Conservation (phyloP, 2,329 filamentous ascomycete species). For the Tolypocladium album region DNA sequence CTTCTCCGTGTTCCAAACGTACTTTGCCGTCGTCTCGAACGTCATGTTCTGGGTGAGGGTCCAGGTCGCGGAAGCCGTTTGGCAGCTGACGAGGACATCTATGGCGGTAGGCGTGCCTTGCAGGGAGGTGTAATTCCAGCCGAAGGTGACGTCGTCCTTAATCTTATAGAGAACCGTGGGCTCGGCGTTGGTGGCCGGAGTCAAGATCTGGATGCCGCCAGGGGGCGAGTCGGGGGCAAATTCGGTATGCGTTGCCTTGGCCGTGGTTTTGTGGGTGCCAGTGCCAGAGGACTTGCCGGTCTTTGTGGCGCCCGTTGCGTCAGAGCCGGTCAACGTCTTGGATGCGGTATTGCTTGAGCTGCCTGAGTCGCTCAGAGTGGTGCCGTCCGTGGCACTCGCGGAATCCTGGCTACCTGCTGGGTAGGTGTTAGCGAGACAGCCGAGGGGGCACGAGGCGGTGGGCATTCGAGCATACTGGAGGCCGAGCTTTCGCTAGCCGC, state of each 20-base stretch:
- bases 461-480: not conserved
- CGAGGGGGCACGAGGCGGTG: not conserved
- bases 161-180: constrained; percentile 47
- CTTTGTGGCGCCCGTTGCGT: constrained; percentile 23
- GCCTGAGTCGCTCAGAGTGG: not conserved
- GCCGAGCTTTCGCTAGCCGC: constrained; percentile 22
- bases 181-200: constrained; percentile 32
- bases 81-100: constrained; percentile 48
- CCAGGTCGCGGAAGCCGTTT: constrained; percentile 39
- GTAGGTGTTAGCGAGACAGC: not conserved
- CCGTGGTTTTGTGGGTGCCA: constrained; percentile 13
- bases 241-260: constrained; percentile 22
- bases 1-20: constrained; percentile 47
- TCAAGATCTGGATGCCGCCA: constrained; percentile 42
- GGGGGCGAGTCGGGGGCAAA: constrained; percentile 35
- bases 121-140: constrained; percentile 56
- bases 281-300: constrained; percentile 15
- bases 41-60: constrained; percentile 55
- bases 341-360: not conserved
- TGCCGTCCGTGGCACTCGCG: not conserved
- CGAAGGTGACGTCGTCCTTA: constrained; percentile 47
- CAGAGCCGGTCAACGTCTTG: constrained; percentile 23
- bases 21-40: constrained; percentile 37
- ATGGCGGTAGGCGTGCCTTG: constrained; percentile 47
- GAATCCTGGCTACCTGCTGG: not conserved